Conservation (phyloP, 345 rosid species). For the Odontarrhena argentea region DNA sequence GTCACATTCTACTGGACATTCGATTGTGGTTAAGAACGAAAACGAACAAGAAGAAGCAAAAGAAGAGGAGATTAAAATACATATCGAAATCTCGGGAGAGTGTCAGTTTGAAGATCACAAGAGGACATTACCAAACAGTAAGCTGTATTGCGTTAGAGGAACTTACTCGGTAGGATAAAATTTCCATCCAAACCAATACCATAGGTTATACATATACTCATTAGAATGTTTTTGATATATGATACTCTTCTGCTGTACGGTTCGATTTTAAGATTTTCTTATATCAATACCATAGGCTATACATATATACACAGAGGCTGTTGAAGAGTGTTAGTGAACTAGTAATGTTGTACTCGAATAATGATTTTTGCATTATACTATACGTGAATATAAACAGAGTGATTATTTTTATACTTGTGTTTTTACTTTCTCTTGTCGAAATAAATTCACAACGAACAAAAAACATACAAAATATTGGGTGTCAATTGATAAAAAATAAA, state of each 20-base stretch:
- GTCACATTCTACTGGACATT: constrained; percentile 85
- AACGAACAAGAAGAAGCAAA: constrained; percentile 25
- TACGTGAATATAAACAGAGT: constrained; percentile 22
- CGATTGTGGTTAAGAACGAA: constrained; percentile 38
- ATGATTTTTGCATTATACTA: neutral
- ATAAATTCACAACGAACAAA: too few relatives aligned
- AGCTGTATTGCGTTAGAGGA: constrained; percentile 63
- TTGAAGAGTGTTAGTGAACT: constrained; percentile 6
- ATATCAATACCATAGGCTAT: constrained; percentile 8
- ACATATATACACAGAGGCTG: constrained; percentile 6
- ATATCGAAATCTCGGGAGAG: constrained; percentile 40
- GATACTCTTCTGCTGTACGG: too few relatives aligned
- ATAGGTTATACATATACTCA: too few relatives aligned
- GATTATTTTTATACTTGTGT: too few relatives aligned
- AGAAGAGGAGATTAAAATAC: constrained; percentile 38
- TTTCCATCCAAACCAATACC: neutral
- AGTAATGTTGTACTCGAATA: constrained; percentile 11
- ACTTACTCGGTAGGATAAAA: constrained; percentile 35
- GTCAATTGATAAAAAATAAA: neutral
- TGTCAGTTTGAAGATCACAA: constrained; percentile 49
- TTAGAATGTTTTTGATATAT: too few relatives aligned
- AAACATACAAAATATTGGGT: neutral
- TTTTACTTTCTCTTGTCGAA: too few relatives aligned
- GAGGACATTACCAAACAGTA: constrained; percentile 44
- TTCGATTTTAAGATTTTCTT: neutral